These are phyloP conservation scores for Dactylorhiza incarnata DNA, from an alignment of 106 monocot species.

Conservation along the genomic window DNA sequence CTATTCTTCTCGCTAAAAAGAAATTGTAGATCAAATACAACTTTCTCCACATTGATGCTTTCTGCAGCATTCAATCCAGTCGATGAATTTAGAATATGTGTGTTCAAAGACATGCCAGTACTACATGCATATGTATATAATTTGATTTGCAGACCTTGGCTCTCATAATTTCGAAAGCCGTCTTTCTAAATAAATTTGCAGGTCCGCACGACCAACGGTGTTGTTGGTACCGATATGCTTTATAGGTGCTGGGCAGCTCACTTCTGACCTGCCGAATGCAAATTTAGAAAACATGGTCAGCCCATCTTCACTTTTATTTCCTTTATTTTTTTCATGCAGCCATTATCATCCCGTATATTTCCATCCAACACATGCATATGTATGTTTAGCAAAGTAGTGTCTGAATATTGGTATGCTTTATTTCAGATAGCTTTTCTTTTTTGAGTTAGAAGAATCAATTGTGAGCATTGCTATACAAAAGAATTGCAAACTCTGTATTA, in stretches of 20 bases:
- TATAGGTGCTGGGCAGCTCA: conserved; percentile 18
- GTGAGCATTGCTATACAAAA: too few relatives aligned
- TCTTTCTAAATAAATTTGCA: conserved; percentile 17
- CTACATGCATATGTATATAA: too few relatives aligned
- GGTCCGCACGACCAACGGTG: conserved; percentile 21
- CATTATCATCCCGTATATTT: too few relatives aligned
- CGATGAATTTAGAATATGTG: background rate
- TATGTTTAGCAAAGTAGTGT: too few relatives aligned
- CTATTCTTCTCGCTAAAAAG: conserved; percentile 63
- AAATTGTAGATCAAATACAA: conserved; percentile 58
- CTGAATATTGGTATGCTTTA: too few relatives aligned
- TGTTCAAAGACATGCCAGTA: too few relatives aligned
- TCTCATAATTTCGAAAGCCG: conserved; percentile 1
- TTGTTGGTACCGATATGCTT: conserved; percentile 15
- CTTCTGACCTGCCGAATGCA: conserved; percentile 10
- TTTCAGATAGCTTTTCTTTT: too few relatives aligned
- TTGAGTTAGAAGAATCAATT: too few relatives aligned
- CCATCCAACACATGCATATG: background rate
- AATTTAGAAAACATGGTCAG: background rate
- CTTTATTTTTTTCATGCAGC: too few relatives aligned
- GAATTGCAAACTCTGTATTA: too few relatives aligned
- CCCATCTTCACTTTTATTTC: background rate
- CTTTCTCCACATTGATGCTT: conserved; percentile 59
- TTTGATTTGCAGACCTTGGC: conserved; percentile 7
- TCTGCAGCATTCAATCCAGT: conserved; percentile 21